phyloP scores from a whole-genome alignment of 2,329 filamentous ascomycete genomes.

The Cladosporium velox region DNA sequence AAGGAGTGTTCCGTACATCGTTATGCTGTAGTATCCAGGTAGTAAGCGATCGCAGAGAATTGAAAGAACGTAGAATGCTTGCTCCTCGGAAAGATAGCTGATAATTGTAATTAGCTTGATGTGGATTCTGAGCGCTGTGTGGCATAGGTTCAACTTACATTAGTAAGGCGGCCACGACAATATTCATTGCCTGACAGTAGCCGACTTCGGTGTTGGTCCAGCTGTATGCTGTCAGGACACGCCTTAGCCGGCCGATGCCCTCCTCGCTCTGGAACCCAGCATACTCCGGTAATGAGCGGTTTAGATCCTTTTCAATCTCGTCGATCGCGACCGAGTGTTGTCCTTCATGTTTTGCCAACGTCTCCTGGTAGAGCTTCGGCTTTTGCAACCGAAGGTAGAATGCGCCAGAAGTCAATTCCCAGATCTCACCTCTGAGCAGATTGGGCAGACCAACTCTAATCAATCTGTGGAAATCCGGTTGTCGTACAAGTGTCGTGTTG shows the following conservation, averaged over 20 bases:
- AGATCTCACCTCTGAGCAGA: conserved; percentile 86
- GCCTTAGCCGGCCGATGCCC: conserved; percentile 83
- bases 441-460: conserved; percentile 95
- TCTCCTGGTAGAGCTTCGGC: conserved; percentile 81
- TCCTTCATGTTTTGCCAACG: conserved; percentile 78
- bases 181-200: conserved; percentile 99
- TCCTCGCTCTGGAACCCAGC: conserved; percentile 96
- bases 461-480: conserved; percentile 96
- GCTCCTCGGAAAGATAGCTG: conserved; percentile 90
- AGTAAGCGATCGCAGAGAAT: conserved; percentile 88
- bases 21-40: conserved; percentile 96
- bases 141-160: conserved; percentile 59
- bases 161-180: conserved; percentile 93
- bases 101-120: conserved; percentile 32
- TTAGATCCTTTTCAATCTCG: conserved; percentile 98
- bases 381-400: conserved; percentile 85
- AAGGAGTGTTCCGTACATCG: conserved; percentile 96
- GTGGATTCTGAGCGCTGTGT: not conserved
- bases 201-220: conserved; percentile 95
- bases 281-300: conserved; percentile 94
- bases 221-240: conserved; percentile 94
- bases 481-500: conserved; percentile 86
- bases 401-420: conserved; percentile 92
- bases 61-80: conserved; percentile 93
- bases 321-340: conserved; percentile 93